These are phyloP conservation scores for Mycena floridula DNA, from an alignment of 768 basidiomycete genomes.

Conservation along the genomic window DNA sequence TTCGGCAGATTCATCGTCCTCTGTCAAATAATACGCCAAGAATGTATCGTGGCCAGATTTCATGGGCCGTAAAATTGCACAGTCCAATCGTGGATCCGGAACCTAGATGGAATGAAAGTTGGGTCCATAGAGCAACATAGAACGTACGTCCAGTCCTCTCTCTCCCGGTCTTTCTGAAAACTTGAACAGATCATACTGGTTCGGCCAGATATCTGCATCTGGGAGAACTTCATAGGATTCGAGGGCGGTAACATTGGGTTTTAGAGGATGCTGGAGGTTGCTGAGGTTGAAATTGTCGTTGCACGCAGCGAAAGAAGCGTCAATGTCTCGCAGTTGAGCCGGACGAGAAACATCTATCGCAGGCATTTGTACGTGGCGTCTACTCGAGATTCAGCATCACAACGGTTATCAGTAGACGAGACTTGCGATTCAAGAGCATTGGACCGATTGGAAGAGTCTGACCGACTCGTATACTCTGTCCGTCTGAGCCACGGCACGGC, in stretches of 20 bases:
- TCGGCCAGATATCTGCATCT: conserved; percentile 83
- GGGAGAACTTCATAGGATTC: conserved; percentile 82
- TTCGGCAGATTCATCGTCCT: conserved; percentile 65
- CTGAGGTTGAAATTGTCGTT: conserved; percentile 55
- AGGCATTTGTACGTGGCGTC: conserved; percentile 41
- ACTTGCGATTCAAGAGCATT: conserved; percentile 52
- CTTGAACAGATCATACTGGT: conserved; percentile 81
- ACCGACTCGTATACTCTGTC: conserved; percentile 81
- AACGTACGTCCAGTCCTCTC: conserved; percentile 54
- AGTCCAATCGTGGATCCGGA: conserved; percentile 77
- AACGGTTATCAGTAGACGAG: neutral
- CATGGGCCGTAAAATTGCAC: conserved; percentile 83
- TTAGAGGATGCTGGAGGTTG: conserved; percentile 70
- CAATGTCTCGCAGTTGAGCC: conserved; percentile 75
- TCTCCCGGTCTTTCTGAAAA: conserved; percentile 89
- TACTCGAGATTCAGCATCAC: too few species aligned
- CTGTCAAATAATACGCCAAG: conserved; percentile 78
- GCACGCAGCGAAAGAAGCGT: conserved; percentile 65
- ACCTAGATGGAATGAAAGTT: conserved; percentile 30
- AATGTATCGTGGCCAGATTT: conserved; percentile 86
- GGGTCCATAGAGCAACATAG: neutral
- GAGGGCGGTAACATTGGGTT: conserved; percentile 65
- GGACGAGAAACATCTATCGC: conserved; percentile 65
- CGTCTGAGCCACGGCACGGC: conserved; percentile 90
- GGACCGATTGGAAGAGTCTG: conserved; percentile 39